phyloP scores from a whole-genome alignment of 352 stramenopile genomes.

The Pythium biforme region DNA sequence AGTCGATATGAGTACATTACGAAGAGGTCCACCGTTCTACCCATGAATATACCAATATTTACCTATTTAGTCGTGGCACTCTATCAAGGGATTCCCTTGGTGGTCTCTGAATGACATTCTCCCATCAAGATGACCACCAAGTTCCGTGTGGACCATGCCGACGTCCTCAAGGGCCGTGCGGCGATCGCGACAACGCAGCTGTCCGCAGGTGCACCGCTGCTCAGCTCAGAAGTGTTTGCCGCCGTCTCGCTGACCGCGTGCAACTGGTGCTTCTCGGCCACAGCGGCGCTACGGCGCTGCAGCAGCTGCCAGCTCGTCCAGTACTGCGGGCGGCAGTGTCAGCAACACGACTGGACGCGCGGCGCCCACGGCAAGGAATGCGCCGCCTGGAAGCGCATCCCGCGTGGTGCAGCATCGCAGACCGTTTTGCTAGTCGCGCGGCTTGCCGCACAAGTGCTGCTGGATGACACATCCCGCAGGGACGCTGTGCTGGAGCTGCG shows the following conservation, averaged over 20 bases:
- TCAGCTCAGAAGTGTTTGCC: conserved; percentile 32
- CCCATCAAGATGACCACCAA: conserved; percentile 1
- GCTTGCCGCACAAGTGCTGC: conserved; percentile 37
- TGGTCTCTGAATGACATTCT: too few species aligned
- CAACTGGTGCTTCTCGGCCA: conserved; percentile 47
- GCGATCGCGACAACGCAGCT: conserved; percentile 38
- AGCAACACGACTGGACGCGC: conserved; percentile 53
- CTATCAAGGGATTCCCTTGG: neutral
- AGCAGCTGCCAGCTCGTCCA: conserved; percentile 53
- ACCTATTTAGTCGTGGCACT: neutral
- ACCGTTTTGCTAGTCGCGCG: conserved; percentile 60
- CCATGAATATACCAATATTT: neutral
- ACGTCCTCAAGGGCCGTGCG: conserved; percentile 40
- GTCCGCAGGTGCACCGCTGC: conserved; percentile 30
- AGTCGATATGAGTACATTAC: conserved; percentile 10
- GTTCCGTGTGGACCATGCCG: conserved; percentile 11
- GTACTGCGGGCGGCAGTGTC: conserved; percentile 70
- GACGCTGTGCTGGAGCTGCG: conserved; percentile 35
- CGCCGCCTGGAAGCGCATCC: conserved; percentile 40
- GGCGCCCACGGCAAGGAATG: conserved; percentile 52
- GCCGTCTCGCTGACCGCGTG: conserved; percentile 40
- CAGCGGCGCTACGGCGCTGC: conserved; percentile 37
- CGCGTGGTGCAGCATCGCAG: conserved; percentile 25
- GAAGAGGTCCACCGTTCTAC: neutral
- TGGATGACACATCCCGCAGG: neutral